Base-by-base conservation (phyloP, 1,139 yeast genomes). In the Taphrina flavorubra region DNA sequence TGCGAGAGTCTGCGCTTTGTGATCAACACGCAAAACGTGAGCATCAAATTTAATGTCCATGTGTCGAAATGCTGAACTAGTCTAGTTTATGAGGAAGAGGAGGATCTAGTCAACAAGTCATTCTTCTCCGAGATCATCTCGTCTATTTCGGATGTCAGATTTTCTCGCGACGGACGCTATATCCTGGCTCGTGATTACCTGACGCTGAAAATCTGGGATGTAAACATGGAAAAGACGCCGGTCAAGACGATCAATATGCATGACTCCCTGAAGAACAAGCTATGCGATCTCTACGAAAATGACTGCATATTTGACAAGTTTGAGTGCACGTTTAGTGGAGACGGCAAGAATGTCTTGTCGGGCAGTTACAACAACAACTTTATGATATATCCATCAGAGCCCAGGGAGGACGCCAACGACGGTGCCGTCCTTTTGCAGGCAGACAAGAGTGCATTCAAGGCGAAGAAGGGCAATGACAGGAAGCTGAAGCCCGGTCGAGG, bases 271-370 rank as follows among this genome's bases (percentile, higher is more conserved):
- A 86, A 97, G 75, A 97, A 92, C 76, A 84, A 95, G 77, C 83
- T 95, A 76, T 94, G 98, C 80, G 98, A 95, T 79, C 92, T 98
- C 55, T 95, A 95, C 81, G 99, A 95, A 79, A 92, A 92, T 78
- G 99, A 95, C 80, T 97, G 98, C 65, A 95, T 95, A 71, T 95
- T 95, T 81, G 99, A 95, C 82, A 95, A 94, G 82, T 95, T 95
- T 79, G 99, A 94, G 81, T 97, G 92, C 71, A 96, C 89, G 74
- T 92, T 94, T 77, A 85, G 92, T 74, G 99, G 99, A 60, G 98
- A 95, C 79, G 90, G 91, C 76, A 87, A 87, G 78, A 87, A 92
- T 70, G 88, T 94, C 71, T 90, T 95, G 95, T 92, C 99, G 34
- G 99, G 99, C 69, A 90, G 97, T 62, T 95, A 95, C 82, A 92